Percentiles rank a stretch among this genome's conserved stretches.
These are phyloP conservation scores for Candida maltosa DNA, from an alignment of 805 yeast species.

Conservation along the genomic window DNA sequence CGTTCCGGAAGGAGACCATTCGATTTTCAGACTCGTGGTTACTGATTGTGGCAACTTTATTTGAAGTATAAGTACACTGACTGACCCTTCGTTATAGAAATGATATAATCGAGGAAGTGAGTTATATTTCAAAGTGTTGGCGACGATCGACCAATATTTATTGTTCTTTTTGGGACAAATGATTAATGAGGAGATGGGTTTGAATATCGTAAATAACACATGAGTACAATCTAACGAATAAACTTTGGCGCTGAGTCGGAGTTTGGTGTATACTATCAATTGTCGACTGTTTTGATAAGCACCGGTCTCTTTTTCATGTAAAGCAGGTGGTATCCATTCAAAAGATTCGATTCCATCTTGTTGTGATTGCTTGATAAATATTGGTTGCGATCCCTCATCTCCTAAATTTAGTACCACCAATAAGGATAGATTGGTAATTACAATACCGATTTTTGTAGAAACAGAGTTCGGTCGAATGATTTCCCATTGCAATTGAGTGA, in stretches of 20 bases:
- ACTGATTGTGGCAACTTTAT: constrained; percentile 17
- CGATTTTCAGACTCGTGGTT: constrained; percentile 13
- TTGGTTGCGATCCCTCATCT: constrained; percentile 17
- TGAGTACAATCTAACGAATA: constrained; percentile 37
- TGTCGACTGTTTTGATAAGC: constrained; percentile 33
- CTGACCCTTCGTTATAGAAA: constrained; percentile 31
- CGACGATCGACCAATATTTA: constrained; percentile 31
- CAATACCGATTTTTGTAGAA: constrained; percentile 29
- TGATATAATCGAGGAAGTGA: constrained; percentile 19
- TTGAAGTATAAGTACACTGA: constrained; percentile 22
- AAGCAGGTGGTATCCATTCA: constrained; percentile 28
- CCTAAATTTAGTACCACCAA: constrained; percentile 23
- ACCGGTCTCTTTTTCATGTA: constrained; percentile 15
- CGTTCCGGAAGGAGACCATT: constrained; percentile 33
- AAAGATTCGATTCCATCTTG: constrained; percentile 27
- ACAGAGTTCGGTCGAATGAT: constrained; percentile 4
- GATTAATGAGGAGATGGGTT: constrained; percentile 22
- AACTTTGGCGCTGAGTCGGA: constrained; percentile 24
- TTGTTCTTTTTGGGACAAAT: constrained; percentile 13
- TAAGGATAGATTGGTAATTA: constrained; percentile 15
- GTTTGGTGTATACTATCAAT: constrained; percentile 26
- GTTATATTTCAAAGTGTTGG: constrained; percentile 18
- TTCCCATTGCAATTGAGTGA: constrained; percentile 23
- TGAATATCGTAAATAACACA: constrained; percentile 26
- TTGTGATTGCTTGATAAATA: constrained; percentile 26